phyloP scores from a whole-genome alignment of 495 filamentous ascomycete species.

The Penicillium salamii region DNA sequence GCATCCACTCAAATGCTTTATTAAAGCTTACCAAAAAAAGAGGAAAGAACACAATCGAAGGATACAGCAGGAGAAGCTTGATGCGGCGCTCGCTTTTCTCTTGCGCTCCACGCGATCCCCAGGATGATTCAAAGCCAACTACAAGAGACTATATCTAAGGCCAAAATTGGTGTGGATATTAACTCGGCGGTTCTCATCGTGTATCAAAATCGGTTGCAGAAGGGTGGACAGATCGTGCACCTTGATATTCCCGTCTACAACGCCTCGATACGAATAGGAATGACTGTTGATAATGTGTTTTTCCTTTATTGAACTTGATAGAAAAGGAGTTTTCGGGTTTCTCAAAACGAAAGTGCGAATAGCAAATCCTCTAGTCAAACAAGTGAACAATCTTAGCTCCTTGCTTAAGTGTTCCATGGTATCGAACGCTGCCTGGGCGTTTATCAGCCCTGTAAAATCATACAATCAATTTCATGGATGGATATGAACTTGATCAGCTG shows the following conservation, averaged over 20 bases:
- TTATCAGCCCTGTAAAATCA: slow-evolving; percentile 3
- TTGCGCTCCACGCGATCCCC: not conserved
- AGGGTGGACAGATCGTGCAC: not conserved
- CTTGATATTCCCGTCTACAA: not conserved
- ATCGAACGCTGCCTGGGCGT: slow-evolving; percentile 3
- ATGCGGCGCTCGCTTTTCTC: not conserved
- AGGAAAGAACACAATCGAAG: not conserved
- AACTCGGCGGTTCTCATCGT: not conserved
- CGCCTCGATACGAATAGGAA: not conserved
- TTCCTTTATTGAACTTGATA: not conserved
- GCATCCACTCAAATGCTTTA: not conserved
- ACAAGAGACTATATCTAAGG: not conserved
- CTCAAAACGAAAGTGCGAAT: no score
- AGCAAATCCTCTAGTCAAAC: not conserved
- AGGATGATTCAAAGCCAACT: not conserved
- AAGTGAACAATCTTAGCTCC: no score
- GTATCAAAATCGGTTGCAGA: not conserved
- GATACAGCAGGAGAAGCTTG: not conserved
- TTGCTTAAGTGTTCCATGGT: not conserved
- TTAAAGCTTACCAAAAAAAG: not conserved
- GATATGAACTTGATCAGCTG: slow-evolving; percentile 1
- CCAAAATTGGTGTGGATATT: not conserved
- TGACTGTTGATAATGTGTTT: not conserved
- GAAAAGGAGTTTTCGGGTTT: no score
- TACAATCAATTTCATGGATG: slow-evolving; percentile 14